Evolutionary conservation across 1,139 yeast species (phyloP), one percentile per base, ranked within the genome.

Genomic region (Yamadazyma spencermartinsiae): DNA sequence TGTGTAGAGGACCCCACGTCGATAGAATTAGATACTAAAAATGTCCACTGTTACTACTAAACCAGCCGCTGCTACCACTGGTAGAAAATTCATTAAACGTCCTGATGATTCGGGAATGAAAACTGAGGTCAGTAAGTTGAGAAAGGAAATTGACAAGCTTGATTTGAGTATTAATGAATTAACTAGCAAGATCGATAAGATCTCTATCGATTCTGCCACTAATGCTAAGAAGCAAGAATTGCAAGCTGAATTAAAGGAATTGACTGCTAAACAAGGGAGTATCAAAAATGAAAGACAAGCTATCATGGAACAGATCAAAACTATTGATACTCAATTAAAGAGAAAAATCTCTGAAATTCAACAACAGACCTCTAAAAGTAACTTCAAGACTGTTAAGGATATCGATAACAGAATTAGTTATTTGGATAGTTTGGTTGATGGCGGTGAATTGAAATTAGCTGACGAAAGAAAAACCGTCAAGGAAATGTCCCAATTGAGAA

Each of bases 381-480:
- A 62, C 45, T 90, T 79, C 74, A 86, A 85, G 67, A 69, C 77
- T 38, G 80, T 76, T 47, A 87, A 76, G 34, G 98, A 90, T 51
- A 85, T 90, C 52, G 95, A 89, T 56, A 70, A 73, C 43, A 80
- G 84, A 65, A 79, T 90, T 61, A 63, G 66, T 49, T 71, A 74
- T 58, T 78, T 89, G 55, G 97, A 92, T 61, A 74, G 73, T 35
- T 73, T 77, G 51, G 83, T 92, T 48, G 89, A 86, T 45, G 68
- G 86, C 38, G 98, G 98, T 44, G 70, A 75, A 38, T 73, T 94
- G 62, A 80, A 88, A 56, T 79, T 94, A 58, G 98, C 90, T 39
- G 96, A 92, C 48, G 99, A 94, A 74, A 85, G 89, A 72, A 78
- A 82, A 61, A 69, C 74, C 51, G 80, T 94, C 52, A 86, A 86